Evolutionary conservation across 352 stramenopile species (phyloP).

Genomic region (Pythium guiyangense): DNA sequence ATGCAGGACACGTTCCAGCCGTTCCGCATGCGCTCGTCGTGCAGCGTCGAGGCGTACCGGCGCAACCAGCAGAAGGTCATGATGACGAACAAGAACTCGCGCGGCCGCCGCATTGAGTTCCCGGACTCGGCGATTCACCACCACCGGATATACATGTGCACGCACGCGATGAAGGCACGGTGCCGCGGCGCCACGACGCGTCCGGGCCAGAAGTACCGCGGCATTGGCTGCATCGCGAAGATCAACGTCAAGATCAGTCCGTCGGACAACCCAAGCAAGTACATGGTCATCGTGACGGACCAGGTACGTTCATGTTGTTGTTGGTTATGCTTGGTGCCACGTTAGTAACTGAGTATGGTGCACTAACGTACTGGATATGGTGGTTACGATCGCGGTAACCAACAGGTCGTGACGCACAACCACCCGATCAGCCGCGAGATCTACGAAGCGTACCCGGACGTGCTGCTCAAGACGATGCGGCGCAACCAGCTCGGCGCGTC

Average conservation of each 20-base stretch:
- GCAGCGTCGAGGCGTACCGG: slow-evolving; percentile 76
- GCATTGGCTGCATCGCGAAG: slow-evolving; percentile 82
- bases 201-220: slow-evolving; percentile 75
- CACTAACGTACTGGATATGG: neutral
- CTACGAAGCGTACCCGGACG: slow-evolving; percentile 82
- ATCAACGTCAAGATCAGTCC: slow-evolving; percentile 87
- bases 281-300: slow-evolving; percentile 86
- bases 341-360: neutral
- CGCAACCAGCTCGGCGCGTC: slow-evolving; percentile 63
- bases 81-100: slow-evolving; percentile 86
- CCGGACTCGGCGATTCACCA: slow-evolving; percentile 78
- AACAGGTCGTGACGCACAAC: slow-evolving; percentile 80
- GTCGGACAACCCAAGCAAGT: slow-evolving; percentile 77
- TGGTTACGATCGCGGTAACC: neutral
- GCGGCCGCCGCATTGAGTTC: slow-evolving; percentile 73
- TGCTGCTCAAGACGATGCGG: slow-evolving; percentile 82
- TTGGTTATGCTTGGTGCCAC: neutral
- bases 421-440: slow-evolving; percentile 82
- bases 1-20: slow-evolving; percentile 87
- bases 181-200: slow-evolving; percentile 73
- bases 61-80: slow-evolving; percentile 86
- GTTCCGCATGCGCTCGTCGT: slow-evolving; percentile 83
- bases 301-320: slow-evolving; percentile 32
- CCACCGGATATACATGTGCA: slow-evolving; percentile 89
- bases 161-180: slow-evolving; percentile 81